Evolutionary conservation across 139 green algal genomes (phyloP), one percentile per base, ranked within the genome.

Genomic region (Pseudopediastrum boryanum): DNA sequence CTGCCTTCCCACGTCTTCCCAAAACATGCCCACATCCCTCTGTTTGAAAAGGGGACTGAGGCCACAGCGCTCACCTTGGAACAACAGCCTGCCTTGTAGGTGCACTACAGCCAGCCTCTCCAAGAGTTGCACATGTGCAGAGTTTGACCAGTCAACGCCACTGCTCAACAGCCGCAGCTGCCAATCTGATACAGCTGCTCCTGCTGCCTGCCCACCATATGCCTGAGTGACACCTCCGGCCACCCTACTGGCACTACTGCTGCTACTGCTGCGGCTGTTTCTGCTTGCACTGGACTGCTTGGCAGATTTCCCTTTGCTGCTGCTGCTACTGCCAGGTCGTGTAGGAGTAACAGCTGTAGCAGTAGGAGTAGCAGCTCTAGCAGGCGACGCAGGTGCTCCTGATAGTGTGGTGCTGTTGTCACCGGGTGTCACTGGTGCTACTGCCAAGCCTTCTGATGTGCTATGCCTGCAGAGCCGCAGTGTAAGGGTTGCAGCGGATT

Each of bases 31-130:
- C n/a, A n/a, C n/a, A n/a, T n/a, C n/a, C n/a, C n/a, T n/a, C n/a
- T n/a, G n/a, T n/a, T n/a, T n/a, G n/a, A n/a, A n/a, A n/a, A n/a
- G n/a, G n/a, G n/a, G n/a, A n/a, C n/a, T n/a, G n/a, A n/a, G n/a
- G n/a, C n/a, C n/a, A n/a, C n/a, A n/a, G n/a, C 50, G 56, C 27
- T 88, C 90, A 71, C 91, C 90, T 27, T 39, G 33, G 56, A 93
- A 61, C 71, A 93, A 31, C 29, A 52, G 16, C 1, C 83, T 78
- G 9, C 84, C 88, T 1, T 69, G 52, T 43, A 91, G 59, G 52
- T 84, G 80, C 38, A 70, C 75, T 39, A 73, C 52, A 36, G 77
- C 76, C 41, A 88, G 66, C 48, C 72, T 46, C 36, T 66, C 38
- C 73, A 84, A 39, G 76, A 83, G 66, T 39, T 61, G 23, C 35